A percentile compares a stretch with the other conserved stretches of the same genome.
Evolutionary conservation across 805 yeast species (phyloP).

Genomic region (Clavispora carvajalis): DNA sequence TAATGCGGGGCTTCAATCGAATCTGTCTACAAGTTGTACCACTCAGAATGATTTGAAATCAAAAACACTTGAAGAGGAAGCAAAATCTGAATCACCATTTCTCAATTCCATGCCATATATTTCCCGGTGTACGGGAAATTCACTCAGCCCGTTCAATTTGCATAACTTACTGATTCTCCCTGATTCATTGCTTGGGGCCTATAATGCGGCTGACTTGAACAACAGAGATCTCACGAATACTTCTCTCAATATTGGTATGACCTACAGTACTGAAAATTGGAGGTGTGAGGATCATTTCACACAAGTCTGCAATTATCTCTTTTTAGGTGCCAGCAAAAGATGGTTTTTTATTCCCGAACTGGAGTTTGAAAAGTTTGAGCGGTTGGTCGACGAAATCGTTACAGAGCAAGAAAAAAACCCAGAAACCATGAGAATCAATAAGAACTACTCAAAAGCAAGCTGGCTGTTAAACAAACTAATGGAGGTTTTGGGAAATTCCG

Average conservation of each 20-base stretch:
- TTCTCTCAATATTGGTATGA: slow-evolving; percentile 46
- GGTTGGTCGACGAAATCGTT: slow-evolving; percentile 22
- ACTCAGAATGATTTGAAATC: neutral
- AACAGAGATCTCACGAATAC: slow-evolving; percentile 42
- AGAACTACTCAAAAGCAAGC: slow-evolving; percentile 14
- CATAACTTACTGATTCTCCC: slow-evolving; percentile 48
- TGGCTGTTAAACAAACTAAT: slow-evolving; percentile 19
- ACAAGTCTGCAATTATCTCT: slow-evolving; percentile 48
- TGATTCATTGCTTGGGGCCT: slow-evolving; percentile 42
- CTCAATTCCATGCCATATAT: slow-evolving; percentile 12
- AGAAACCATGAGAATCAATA: slow-evolving; percentile 11
- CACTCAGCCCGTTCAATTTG: slow-evolving; percentile 51
- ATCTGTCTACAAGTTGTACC: neutral
- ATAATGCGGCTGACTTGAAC: slow-evolving; percentile 37
- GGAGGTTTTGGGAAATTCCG: slow-evolving; percentile 13
- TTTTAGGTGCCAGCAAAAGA: slow-evolving; percentile 48
- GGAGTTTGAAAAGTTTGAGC: slow-evolving; percentile 49
- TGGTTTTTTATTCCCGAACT: slow-evolving; percentile 64
- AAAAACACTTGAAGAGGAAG: neutral
- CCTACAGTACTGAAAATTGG: slow-evolving; percentile 55
- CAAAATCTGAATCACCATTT: slow-evolving; percentile 8
- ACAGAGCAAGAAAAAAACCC: slow-evolving; percentile 1
- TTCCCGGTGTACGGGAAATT: neutral
- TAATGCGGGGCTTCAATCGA: slow-evolving; percentile 10
- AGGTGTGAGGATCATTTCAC: slow-evolving; percentile 55